phyloP scores from a whole-genome alignment of 2,329 filamentous ascomycete species.

The Alternaria arborescens region DNA sequence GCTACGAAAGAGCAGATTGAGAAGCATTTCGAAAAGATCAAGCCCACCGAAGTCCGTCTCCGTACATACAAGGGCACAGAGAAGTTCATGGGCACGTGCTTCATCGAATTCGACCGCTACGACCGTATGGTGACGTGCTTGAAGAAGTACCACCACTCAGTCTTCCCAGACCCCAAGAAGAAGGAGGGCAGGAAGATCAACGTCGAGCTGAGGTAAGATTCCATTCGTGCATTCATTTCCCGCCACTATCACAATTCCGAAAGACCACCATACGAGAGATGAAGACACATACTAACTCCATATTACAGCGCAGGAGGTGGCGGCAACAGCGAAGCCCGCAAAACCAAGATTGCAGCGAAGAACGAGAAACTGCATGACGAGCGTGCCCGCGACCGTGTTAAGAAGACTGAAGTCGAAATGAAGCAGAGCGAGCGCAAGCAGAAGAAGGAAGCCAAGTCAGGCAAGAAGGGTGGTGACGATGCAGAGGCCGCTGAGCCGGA shows the following conservation, averaged over 20 bases:
- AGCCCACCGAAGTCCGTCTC: constrained; percentile 71
- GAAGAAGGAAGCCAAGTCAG: constrained; percentile 46
- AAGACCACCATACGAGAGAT: neutral
- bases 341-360: constrained; percentile 82
- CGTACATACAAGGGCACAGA: constrained; percentile 49
- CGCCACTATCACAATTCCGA: neutral
- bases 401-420: constrained; percentile 52
- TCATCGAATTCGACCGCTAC: constrained; percentile 87
- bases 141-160: constrained; percentile 86
- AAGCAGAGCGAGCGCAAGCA: constrained; percentile 53
- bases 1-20: constrained; percentile 75
- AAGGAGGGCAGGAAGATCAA: constrained; percentile 79
- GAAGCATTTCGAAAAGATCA: constrained; percentile 79
- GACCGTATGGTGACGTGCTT: constrained; percentile 93
- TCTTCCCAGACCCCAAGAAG: constrained; percentile 69
- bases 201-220: constrained; percentile 79
- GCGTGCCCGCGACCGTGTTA: constrained; percentile 62
- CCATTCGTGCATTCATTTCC: neutral
- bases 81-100: constrained; percentile 52
- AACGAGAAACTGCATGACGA: constrained; percentile 83
- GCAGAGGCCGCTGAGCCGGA: constrained; percentile 20
- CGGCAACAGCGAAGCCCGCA: constrained; percentile 75
- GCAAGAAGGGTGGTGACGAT: constrained; percentile 28
- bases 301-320: constrained; percentile 78
- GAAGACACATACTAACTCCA: constrained; percentile 16